Evolutionary conservation across 2,329 filamentous ascomycete species (phyloP).

Genomic region (Cladophialophora psammophila): DNA sequence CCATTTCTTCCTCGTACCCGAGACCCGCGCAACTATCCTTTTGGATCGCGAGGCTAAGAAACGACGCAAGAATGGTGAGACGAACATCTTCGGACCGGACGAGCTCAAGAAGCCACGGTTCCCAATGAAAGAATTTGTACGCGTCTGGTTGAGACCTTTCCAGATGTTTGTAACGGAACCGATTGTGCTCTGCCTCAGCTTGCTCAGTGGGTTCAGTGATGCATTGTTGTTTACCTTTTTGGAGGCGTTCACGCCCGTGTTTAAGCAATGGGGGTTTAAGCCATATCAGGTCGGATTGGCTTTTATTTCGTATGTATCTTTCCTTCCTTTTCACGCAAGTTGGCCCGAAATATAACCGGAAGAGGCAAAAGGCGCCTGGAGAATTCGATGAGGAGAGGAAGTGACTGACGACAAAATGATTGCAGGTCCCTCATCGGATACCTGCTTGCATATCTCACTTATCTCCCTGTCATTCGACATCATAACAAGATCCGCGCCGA

Average conservation of each 20-base stretch:
- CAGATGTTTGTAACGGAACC: constrained; percentile 70
- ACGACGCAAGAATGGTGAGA: constrained; percentile 58
- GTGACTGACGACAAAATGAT: not conserved
- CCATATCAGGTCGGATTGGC: constrained; percentile 57
- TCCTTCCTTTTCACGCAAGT: not conserved
- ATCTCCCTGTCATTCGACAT: constrained; percentile 62
- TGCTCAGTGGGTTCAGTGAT: constrained; percentile 69
- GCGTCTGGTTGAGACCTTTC: constrained; percentile 68
- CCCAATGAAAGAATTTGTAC: constrained; percentile 63
- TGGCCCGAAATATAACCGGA: not conserved
- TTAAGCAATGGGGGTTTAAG: constrained; percentile 65
- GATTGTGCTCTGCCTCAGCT: constrained; percentile 67
- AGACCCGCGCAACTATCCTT: constrained; percentile 65
- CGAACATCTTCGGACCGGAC: constrained; percentile 69
- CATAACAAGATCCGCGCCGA: constrained; percentile 50
- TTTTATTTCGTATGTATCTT: constrained; percentile 59
- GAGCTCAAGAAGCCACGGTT: constrained; percentile 65
- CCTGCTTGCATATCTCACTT: constrained; percentile 62
- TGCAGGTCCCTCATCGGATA: constrained; percentile 62
- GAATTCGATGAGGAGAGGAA: not conserved
- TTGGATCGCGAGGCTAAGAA: constrained; percentile 66
- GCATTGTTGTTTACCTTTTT: constrained; percentile 73
- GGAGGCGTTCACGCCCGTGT: constrained; percentile 67
- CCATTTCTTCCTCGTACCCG: constrained; percentile 62
- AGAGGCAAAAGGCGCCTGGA: not conserved